Evolutionary conservation across 495 filamentous ascomycete genomes (phyloP), one percentile per base, ranked within the genome.

Genomic region (Xylaria palmicola): DNA sequence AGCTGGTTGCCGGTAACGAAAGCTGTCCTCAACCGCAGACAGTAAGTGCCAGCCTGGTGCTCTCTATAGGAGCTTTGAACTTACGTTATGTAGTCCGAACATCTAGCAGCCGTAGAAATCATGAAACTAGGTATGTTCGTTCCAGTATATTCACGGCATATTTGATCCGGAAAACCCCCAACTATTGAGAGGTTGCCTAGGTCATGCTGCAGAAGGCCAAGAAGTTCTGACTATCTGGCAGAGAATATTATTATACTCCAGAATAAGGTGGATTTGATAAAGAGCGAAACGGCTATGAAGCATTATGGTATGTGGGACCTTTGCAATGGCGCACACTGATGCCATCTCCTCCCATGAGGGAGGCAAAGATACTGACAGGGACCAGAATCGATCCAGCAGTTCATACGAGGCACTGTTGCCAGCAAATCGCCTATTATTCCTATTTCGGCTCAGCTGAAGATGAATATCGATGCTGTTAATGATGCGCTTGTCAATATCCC

Each of bases 381-480:
- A 37, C 20, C 15, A 61, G 87, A 96, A 74, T 95, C 91, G 0
- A 98, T 98, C 62, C 79, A 93, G 64, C 97, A 97, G 74, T 98
- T 98, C 77, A 96, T 98, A 69, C 88, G 93, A 64, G 95, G 95
- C 70, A 98, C 94, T 22, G 93, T 96, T 59, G 94, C 94, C 48
- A 93, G 93, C 74, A 92, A 92, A 68, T 94, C 92, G 20, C 94
- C 94, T 20, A 92, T 98, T 71, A 96, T 98, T 54, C 94, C 94
- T 55, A 97, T 98, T 71, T 98, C 94, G 32, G 94, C 94, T 19
- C 94, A 98, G 81, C 81, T 98, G 65, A 98, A 98, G 81, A 96
- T 97, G 86, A 98, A 98, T 80, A 97, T 98, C 70, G 94, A 98
- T 75, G 92, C 94, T 62, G 89, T 98, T 75, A 95, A 94, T 79